Conservation (phyloP, 106 monocot genomes). For the Apostasia ramifera region DNA sequence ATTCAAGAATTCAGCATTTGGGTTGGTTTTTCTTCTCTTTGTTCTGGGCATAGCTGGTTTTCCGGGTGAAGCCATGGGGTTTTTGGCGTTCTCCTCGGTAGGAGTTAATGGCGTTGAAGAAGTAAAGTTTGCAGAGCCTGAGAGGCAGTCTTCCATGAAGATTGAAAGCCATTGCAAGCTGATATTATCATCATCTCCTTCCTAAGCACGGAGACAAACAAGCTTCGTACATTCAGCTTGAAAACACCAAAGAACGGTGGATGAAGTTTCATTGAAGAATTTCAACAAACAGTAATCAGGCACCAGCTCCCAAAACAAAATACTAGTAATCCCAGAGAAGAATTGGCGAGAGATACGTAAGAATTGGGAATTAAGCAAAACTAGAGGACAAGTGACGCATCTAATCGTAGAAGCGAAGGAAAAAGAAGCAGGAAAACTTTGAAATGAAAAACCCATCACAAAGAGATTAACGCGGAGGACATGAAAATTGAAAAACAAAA, state of each 20-base stretch:
- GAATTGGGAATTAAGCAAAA: not conserved
- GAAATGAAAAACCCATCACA: too few relatives aligned
- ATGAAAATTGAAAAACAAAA: not conserved
- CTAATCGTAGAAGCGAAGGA: not conserved
- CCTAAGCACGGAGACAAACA: not conserved
- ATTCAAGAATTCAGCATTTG: not conserved
- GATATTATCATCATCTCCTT: conserved; percentile 23
- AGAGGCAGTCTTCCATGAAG: conserved; percentile 63
- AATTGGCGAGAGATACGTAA: too few relatives aligned
- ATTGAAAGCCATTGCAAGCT: conserved; percentile 56
- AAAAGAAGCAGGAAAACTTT: not conserved
- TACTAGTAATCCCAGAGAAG: too few relatives aligned
- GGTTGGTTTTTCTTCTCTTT: conserved; percentile 17
- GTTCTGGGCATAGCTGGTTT: conserved; percentile 19
- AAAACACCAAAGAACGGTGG: not conserved
- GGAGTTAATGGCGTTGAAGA: not conserved
- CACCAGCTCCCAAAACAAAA: too few relatives aligned
- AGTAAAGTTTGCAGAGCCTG: conserved; percentile 11
- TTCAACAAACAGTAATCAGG: not conserved
- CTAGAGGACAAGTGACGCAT: not conserved
- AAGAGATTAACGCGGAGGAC: too few relatives aligned
- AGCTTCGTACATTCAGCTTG: not conserved
- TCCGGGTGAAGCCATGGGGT: not conserved
- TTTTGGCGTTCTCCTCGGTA: not conserved
- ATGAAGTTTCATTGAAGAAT: not conserved